Evolutionary conservation across 1,139 yeast species (phyloP), one percentile per base, ranked within the genome.

Genomic region (Blastobotrys illinoisensis): DNA sequence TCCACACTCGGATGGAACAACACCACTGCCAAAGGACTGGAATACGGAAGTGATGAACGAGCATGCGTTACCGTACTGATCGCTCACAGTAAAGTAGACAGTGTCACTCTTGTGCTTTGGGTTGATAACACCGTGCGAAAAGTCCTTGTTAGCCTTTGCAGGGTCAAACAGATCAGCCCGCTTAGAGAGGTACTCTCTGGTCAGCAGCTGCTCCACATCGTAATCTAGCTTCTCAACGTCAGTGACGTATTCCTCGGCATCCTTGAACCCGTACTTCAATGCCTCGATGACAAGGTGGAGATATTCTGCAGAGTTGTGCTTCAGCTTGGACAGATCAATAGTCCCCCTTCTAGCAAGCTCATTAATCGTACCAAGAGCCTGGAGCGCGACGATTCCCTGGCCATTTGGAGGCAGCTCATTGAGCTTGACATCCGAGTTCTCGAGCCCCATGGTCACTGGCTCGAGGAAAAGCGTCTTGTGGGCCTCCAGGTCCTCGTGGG

Each of bases 321-420:
- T 66, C 64, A 85, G 58, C 3, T 69, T 62, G 21, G 69, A 62
- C 47, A 85, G 67, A 53, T 81, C 73, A 28, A 84, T 74, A 9
- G 64, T 69, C 1, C 81, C 80, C 46, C 64, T 62, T 32, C 68
- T 60, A 16, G 74, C 75, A 52, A 82, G 80, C 47, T 80, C 79
- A 59, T 78, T 79, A 57, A 88, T 77, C 48, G 85, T 74, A 0
- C 95, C 95, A 53, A 86, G 69, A 0, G 91, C 82, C 47, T 85
- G 70, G 49, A 86, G 72, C 0, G 90, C 93, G 48, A 86, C 86
- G 43, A 86, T 71, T 1, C 95, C 95, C 54, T 86, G 88, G 3
- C 95, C 90, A 66, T 84, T 87, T 26, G 95, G 95, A 6, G 95
- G 93, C 57, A 85, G 83, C 66, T 86, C 93, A 86, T 88, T 85